Percentiles rank a stretch among this genome's conserved stretches.
Evolutionary conservation across 148 eudicot species (phyloP).

Genomic region (Spergularia marina): DNA sequence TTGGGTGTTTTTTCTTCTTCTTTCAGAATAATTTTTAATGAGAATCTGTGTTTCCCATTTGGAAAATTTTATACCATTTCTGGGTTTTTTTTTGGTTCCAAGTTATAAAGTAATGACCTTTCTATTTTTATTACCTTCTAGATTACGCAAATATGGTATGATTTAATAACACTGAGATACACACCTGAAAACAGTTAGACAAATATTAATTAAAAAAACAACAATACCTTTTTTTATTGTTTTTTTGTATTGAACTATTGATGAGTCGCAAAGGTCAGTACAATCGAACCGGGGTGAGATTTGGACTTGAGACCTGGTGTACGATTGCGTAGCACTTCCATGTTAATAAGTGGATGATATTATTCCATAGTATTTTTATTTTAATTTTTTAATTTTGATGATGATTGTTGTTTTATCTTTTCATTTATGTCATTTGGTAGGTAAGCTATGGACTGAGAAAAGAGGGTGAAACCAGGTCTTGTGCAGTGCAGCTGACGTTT

Average conservation of each 20-base stretch:
- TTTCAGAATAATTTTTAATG: too few species aligned
- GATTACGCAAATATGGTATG: too few species aligned
- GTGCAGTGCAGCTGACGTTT: constrained; percentile 25
- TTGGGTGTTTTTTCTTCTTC: background rate
- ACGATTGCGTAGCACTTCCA: too few species aligned
- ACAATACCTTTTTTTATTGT: background rate
- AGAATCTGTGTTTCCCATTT: background rate
- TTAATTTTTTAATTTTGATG: background rate
- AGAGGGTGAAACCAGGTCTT: constrained; percentile 24
- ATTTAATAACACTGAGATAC: too few species aligned
- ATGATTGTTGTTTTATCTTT: too few species aligned
- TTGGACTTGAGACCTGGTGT: too few species aligned
- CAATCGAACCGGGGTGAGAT: too few species aligned
- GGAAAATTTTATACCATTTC: constrained; percentile 21
- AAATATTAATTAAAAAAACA: background rate
- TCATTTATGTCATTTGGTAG: constrained; percentile 6
- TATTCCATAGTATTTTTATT: background rate
- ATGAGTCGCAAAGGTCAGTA: too few species aligned
- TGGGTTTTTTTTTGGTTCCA: background rate
- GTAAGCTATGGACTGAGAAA: constrained; percentile 23
- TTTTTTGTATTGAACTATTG: background rate
- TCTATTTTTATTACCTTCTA: background rate
- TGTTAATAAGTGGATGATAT: background rate
- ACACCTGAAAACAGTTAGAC: constrained; percentile 1
- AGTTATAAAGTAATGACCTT: constrained; percentile 10